These are phyloP conservation scores for Artemisia annua DNA, from an alignment of 129 eudicot species.

Conservation along the genomic window DNA sequence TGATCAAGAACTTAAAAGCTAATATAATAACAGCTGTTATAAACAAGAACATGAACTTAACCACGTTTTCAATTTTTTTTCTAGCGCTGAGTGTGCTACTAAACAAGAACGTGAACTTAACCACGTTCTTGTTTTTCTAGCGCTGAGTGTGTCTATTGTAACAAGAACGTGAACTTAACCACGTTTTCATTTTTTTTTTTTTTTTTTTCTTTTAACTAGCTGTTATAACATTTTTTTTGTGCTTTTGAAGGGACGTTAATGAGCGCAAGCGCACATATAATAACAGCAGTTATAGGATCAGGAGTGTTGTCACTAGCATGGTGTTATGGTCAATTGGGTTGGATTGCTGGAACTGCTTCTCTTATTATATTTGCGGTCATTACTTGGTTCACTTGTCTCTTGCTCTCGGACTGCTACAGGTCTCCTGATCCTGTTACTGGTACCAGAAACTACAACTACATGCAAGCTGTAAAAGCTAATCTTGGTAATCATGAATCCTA, in stretches of 20 bases:
- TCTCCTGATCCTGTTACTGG: conserved; percentile 50
- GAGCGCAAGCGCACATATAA: conserved; percentile 72
- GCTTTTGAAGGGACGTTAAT: conserved; percentile 47
- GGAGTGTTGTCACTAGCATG: conserved; percentile 76
- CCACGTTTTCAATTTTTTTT: too few species aligned
- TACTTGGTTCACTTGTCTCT: conserved; percentile 55
- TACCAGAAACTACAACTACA: conserved; percentile 64
- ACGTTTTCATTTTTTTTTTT: neutral
- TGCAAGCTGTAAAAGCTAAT: conserved; percentile 65
- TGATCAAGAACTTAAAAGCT: too few species aligned
- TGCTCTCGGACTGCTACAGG: conserved; percentile 61
- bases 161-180: neutral
- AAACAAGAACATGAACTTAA: too few species aligned
- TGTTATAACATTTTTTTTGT: neutral
- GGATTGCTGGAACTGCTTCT: conserved; percentile 59
- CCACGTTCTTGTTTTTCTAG: neutral
- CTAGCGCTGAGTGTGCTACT: too few species aligned
- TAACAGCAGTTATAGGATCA: conserved; percentile 81
- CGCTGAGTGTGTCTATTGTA: neutral
- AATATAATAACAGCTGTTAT: too few species aligned
- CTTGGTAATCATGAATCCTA: conserved; percentile 36
- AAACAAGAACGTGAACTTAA: too few species aligned
- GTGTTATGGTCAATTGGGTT: conserved; percentile 73
- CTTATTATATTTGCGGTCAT: conserved; percentile 54
- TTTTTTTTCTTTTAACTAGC: neutral